Evolutionary conservation across 202 grass and related monocot species (phyloP), one percentile per base, ranked within the genome.

Genomic region (Panicum virgatum): DNA sequence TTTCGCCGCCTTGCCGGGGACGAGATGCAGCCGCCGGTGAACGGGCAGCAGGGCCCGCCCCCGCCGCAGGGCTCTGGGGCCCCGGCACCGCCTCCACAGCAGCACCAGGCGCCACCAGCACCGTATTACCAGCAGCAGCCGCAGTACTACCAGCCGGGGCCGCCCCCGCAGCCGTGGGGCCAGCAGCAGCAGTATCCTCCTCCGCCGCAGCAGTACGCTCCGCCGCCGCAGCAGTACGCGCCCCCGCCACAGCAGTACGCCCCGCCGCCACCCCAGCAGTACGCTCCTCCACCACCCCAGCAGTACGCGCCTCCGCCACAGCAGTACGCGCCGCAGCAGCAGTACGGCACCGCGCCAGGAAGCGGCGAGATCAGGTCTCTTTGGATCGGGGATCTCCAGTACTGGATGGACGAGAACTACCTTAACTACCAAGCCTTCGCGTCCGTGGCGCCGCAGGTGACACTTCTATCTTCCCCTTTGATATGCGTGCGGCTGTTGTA

Each of bases 331-430:
- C 62, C 77, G 62, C 80, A 22, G 20, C 73, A 26, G 48, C 88
- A 86, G 65, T 83, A 86, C 73, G 75, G 81, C 22, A 34, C 76
- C 4, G 45, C 68, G 26, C 72, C 79, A 2, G 72, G 70, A 19
- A 60, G 70, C 20, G 90, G 90, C 37, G 95, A 98, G 74, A 80
- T 98, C 84, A 88, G 87, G 61, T 79, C 95, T 9, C 80, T 98
- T 59, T 98, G 95, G 95, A 93, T 98, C 30, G 92, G 95, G 43
- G 95, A 95, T 84, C 86, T 98, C 60, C 92, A 93, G 82, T 88
- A 91, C 68, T 98, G 95, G 95, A 95, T 98, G 90, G 95, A 98
- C 18, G 95, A 98, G 76, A 62, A 53, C 84, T 93, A 93, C 73
- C 75, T 98, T 50, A 19, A 7, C 15, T 89, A 84, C 39, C 73